phyloP scores from a whole-genome alignment of 768 basidiomycete species.

The Tricholoma sp. region DNA sequence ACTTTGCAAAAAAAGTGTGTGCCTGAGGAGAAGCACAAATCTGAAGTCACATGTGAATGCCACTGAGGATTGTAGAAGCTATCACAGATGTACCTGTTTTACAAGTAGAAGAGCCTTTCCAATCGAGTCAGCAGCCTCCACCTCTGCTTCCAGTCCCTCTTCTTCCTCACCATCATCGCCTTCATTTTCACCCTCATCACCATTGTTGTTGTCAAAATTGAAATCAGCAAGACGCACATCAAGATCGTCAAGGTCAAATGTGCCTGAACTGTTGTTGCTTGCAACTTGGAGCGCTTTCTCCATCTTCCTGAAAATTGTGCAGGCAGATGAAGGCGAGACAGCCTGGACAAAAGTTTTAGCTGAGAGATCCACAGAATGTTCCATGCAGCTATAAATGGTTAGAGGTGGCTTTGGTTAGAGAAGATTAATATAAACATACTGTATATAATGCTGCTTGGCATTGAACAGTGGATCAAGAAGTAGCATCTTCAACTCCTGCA shows the following conservation, averaged over 20 bases:
- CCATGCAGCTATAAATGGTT: background rate
- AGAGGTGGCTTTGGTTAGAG: background rate
- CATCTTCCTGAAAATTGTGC: background rate
- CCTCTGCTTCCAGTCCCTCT: background rate
- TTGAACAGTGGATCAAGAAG: background rate
- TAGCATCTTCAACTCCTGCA: background rate
- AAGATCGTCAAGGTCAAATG: background rate
- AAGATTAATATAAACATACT: background rate
- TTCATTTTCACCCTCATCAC: background rate
- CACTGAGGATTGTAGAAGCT: background rate
- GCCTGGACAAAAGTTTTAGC: background rate
- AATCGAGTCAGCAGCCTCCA: too few relatives aligned
- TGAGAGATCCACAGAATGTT: background rate
- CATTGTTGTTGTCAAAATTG: background rate
- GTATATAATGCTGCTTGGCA: background rate
- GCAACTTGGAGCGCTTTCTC: background rate
- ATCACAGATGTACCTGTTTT: too few relatives aligned
- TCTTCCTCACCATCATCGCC: background rate
- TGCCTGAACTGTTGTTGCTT: background rate
- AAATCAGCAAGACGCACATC: background rate
- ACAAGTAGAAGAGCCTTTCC: too few relatives aligned
- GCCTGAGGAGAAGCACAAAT: slow-evolving; percentile 5
- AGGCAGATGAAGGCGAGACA: background rate
- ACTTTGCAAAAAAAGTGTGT: background rate
- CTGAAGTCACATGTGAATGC: background rate